Conservation (phyloP, 2,329 filamentous ascomycete species). For the Pseudogymnoascus sp. region DNA sequence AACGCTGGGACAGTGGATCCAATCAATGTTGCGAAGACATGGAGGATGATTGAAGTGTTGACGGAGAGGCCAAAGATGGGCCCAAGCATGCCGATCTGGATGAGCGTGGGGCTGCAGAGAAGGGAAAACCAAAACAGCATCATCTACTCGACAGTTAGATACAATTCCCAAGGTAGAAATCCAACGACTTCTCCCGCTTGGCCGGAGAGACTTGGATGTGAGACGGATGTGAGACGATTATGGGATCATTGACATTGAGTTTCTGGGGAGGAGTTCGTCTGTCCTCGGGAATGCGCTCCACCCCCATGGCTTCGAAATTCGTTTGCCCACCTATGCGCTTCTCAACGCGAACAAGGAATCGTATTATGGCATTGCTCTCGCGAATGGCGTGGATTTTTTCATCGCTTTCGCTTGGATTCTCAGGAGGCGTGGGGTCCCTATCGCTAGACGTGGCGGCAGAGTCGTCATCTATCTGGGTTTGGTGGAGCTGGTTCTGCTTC, state of each 20-base stretch:
- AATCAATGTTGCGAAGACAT: conserved; percentile 21
- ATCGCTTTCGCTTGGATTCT: neutral
- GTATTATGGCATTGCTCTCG: neutral
- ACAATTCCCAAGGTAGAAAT: neutral
- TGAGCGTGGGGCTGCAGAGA: conserved; percentile 15
- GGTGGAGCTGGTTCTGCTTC: neutral
- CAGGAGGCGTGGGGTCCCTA: neutral
- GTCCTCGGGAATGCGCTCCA: conserved; percentile 10
- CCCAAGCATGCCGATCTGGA: conserved; percentile 22
- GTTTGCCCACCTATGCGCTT: conserved; percentile 3
- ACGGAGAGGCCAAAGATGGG: conserved; percentile 23
- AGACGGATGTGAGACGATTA: neutral
- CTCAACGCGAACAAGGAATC: conserved; percentile 5
- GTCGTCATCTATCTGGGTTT: conserved; percentile 3
- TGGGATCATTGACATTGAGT: conserved; percentile 8
- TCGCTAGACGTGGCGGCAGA: neutral
- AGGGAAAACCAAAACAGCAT: conserved; percentile 10
- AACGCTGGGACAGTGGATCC: conserved; percentile 18
- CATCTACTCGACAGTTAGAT: neutral
- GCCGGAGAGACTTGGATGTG: neutral
- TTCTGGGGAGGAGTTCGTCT: conserved; percentile 8
- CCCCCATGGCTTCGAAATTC: conserved; percentile 9
- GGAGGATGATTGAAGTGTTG: conserved; percentile 20
- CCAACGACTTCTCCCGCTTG: neutral
- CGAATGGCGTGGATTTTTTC: conserved; percentile 5